A percentile compares a stretch with the other conserved stretches of the same genome.
Evolutionary conservation across 2,329 filamentous ascomycete genomes (phyloP).

Genomic region (Thielaviopsis ethacetica): DNA sequence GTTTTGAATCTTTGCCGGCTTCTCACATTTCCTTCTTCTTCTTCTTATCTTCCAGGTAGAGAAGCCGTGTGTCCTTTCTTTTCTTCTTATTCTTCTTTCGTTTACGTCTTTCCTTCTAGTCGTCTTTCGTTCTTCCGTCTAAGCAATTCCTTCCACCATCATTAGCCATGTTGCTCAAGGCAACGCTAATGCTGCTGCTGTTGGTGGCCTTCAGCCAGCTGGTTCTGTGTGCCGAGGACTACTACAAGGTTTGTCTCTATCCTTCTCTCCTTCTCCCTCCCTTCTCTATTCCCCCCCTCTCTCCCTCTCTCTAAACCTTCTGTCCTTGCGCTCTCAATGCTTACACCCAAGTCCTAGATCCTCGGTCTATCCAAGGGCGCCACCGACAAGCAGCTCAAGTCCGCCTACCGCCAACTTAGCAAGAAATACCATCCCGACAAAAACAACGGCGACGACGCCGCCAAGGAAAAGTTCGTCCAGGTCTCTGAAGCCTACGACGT

Average conservation of each 20-base stretch:
- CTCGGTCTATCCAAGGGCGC: constrained; percentile 67
- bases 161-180: constrained; percentile 25
- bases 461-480: constrained; percentile 81
- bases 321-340: neutral
- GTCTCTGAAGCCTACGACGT: constrained; percentile 93
- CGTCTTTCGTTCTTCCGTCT: neutral
- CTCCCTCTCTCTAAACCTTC: neutral
- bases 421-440: constrained; percentile 98
- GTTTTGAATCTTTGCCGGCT: neutral
- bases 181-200: constrained; percentile 29
- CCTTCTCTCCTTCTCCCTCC: neutral
- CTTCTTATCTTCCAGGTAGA: neutral
- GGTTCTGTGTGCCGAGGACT: constrained; percentile 49
- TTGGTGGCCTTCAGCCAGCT: constrained; percentile 38
- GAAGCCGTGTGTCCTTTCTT: neutral
- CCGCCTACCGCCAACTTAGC: constrained; percentile 76
- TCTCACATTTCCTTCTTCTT: neutral
- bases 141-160: neutral
- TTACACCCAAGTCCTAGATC: constrained; percentile 31
- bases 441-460: constrained; percentile 70
- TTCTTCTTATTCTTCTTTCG: neutral
- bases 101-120: neutral
- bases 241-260: constrained; percentile 48
- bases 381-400: constrained; percentile 77
- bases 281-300: neutral